Base-by-base conservation (phyloP, 2,329 filamentous ascomycete species). In the Penicillium vulpinum region DNA sequence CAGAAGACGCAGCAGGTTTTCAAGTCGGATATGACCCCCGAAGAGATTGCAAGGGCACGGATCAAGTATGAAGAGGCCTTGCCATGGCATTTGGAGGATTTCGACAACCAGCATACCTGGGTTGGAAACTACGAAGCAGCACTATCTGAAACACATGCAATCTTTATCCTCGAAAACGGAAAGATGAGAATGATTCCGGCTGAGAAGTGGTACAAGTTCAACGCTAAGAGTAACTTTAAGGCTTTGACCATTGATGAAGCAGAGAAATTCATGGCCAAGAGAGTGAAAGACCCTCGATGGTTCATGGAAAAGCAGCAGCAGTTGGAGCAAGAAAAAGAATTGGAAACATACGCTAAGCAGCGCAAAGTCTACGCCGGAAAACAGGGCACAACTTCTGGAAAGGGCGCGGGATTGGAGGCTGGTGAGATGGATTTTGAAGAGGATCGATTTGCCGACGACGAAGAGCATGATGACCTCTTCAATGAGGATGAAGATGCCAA, bases 71-170 rank as follows among this genome's bases (percentile, higher is more conserved):
- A 97, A 72, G 94, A 99, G 74, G 91, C 93, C 4, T 80, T 97
- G 48, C 94, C 94, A 6, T 99, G 94, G 94, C 92, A 97, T 72
- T 76, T 99, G 35, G 94, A 99, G 72, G 94, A 99, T 73, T 95
- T 92, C 39, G 93, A 99, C 68, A 91, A 92, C 62, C 96, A 93
- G 73, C 93, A 96, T 67, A 89, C 90, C 3, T 97, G 92, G 91
- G 88, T 94, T 33, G 94, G 92, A 43, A 89, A 88, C 55, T 97
- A 97, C 66, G 90, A 97, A 67, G 89, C 89, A 26, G 90, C 92
- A 18, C 82, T 97, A 36, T 96, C 93, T 0, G 88, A 93, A 67
- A 82, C 80, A 2, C 87, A 90, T 50, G 90, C 92, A 49, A 88
- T 95, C 62, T 88, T 95, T 52, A 83, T 93, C 38, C 83, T 91